phyloP scores from a whole-genome alignment of 495 filamentous ascomycete genomes.

The Baudoinia panamericana region DNA sequence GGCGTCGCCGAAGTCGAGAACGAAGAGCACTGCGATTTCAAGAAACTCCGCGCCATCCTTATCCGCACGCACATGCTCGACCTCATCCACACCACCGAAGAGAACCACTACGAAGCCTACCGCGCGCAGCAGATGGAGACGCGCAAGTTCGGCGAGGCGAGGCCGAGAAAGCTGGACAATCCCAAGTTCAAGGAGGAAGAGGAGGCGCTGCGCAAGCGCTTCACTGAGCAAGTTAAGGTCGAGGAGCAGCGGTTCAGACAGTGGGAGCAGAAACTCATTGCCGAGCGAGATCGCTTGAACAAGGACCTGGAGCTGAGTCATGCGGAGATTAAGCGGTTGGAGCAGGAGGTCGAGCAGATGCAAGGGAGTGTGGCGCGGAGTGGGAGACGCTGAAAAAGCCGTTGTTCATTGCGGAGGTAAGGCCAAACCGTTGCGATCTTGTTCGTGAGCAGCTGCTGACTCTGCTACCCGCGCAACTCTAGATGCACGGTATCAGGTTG shows the following conservation, averaged over 20 bases:
- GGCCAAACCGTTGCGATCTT: no score
- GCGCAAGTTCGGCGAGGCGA: conserved; percentile 94
- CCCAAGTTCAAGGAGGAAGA: conserved; percentile 99
- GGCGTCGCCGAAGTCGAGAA: conserved; percentile 99
- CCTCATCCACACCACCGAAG: conserved; percentile 97
- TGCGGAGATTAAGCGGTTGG: conserved; percentile 89
- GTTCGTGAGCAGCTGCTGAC: no score
- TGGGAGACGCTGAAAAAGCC: conserved; percentile 90
- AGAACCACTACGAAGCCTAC: conserved; percentile 97
- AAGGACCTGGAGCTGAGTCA: conserved; percentile 97
- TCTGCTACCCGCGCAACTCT: no score
- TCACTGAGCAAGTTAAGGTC: conserved; percentile 99
- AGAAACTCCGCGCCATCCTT: conserved; percentile 96
- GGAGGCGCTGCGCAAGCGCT: conserved; percentile 91
- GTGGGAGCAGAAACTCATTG: conserved; percentile 99
- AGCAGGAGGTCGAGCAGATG: conserved; percentile 82
- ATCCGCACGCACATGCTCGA: conserved; percentile 99
- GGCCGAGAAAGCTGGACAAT: conserved; percentile 95
- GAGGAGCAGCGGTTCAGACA: conserved; percentile 97
- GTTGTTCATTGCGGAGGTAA: no score
- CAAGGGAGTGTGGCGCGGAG: conserved; percentile 86
- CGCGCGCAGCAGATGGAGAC: conserved; percentile 99
- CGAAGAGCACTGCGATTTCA: conserved; percentile 99
- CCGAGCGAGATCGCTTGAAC: conserved; percentile 94
- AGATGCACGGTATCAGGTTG: no score